Conservation (phyloP, 1,284 basidiomycete species). For the Cryptococcus neoformans region DNA sequence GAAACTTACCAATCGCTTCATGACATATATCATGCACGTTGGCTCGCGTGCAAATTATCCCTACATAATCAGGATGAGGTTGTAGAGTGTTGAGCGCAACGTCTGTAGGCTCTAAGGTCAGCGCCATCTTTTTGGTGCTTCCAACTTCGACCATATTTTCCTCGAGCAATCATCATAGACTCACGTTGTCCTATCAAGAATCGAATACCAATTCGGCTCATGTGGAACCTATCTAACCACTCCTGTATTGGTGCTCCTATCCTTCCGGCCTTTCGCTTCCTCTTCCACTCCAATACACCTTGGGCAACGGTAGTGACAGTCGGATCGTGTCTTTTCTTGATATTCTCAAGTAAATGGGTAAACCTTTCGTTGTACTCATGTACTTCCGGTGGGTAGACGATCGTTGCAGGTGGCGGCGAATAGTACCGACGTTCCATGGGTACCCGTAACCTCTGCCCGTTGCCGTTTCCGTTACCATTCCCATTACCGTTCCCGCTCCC, state of each 20-base stretch:
- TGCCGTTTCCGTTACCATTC: conserved; percentile 8
- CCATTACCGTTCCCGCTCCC: conserved; percentile 1
- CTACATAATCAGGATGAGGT: conserved; percentile 88
- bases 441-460: conserved; percentile 28
- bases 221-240: conserved; percentile 96
- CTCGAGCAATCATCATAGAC: conserved; percentile 4
- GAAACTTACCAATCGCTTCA: conserved; percentile 68
- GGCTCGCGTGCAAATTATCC: conserved; percentile 95
- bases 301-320: conserved; percentile 97
- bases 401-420: conserved; percentile 61
- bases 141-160: too few species aligned
- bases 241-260: conserved; percentile 83
- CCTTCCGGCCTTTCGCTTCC: conserved; percentile 47
- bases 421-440: conserved; percentile 63
- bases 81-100: conserved; percentile 88
- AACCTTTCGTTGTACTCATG: conserved; percentile 91
- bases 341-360: conserved; percentile 79
- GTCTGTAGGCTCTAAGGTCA: conserved; percentile 54
- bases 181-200: conserved; percentile 78
- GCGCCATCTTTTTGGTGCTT: neutral
- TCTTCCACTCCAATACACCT: conserved; percentile 65
- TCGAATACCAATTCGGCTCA: conserved; percentile 94
- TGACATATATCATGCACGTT: conserved; percentile 95
- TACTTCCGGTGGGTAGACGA: conserved; percentile 87
- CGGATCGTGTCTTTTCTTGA: conserved; percentile 94